Conservation (phyloP, 495 filamentous ascomycete genomes). For the Aspergillus diversus region DNA sequence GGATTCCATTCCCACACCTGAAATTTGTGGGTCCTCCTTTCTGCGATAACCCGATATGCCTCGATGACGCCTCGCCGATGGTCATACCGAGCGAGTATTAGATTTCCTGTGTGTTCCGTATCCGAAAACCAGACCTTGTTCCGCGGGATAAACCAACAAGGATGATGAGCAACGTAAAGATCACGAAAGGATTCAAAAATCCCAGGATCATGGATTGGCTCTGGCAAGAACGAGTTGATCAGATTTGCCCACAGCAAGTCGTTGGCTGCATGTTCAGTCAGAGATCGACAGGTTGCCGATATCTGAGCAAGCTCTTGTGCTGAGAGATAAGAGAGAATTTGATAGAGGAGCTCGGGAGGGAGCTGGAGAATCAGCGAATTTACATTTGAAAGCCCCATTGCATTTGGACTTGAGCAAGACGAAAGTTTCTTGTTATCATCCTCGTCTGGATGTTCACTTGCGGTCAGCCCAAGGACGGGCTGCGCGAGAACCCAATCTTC, state of each 20-base stretch:
- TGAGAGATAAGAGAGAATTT: conserved; percentile 63
- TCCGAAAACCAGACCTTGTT: conserved; percentile 88
- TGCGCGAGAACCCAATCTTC: conserved; percentile 12
- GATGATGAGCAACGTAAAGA: conserved; percentile 74
- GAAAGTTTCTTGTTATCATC: conserved; percentile 11
- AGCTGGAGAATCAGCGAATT: conserved; percentile 47
- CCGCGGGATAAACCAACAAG: conserved; percentile 81
- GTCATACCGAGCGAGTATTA: conserved; percentile 77
- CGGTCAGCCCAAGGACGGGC: conserved; percentile 15
- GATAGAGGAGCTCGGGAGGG: conserved; percentile 65
- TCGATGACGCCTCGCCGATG: conserved; percentile 73
- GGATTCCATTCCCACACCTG: conserved; percentile 65
- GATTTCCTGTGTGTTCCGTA: conserved; percentile 63
- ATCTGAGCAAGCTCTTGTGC: conserved; percentile 59
- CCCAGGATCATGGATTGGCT: conserved; percentile 46
- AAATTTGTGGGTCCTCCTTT: conserved; percentile 52
- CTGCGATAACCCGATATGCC: conserved; percentile 74
- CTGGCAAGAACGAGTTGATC: conserved; percentile 65
- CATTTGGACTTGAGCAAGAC: background rate
- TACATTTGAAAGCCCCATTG: background rate
- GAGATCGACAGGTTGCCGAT: conserved; percentile 56
- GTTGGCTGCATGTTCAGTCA: conserved; percentile 54
- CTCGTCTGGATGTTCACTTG: conserved; percentile 11
- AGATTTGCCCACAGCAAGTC: conserved; percentile 67
- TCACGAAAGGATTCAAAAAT: conserved; percentile 65